These are phyloP conservation scores for Neurospora sp. DNA, from an alignment of 2,329 filamentous ascomycete species.

Conservation along the genomic window DNA sequence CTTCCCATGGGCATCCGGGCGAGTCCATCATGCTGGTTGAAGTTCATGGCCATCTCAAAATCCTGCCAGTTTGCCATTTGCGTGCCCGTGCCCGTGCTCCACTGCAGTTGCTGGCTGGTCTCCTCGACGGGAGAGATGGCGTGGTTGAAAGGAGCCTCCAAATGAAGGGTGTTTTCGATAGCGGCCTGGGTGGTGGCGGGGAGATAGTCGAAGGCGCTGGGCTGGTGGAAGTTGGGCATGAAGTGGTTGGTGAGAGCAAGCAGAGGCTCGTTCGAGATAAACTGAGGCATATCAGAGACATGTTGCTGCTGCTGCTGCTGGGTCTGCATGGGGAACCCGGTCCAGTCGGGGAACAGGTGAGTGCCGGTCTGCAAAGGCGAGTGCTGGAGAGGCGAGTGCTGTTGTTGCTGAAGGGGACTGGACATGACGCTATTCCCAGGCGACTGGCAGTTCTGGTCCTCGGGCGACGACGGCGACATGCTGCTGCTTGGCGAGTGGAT, in stretches of 20 bases:
- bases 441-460: slow-evolving; percentile 39
- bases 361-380: slow-evolving; percentile 44
- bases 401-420: slow-evolving; percentile 39
- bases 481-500: slow-evolving; percentile 31
- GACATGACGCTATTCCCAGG: slow-evolving; percentile 39
- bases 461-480: slow-evolving; percentile 40
- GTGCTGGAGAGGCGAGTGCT: slow-evolving; percentile 29
- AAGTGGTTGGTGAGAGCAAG: slow-evolving; percentile 44
- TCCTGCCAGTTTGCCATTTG: slow-evolving; percentile 68
- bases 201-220: slow-evolving; percentile 50
- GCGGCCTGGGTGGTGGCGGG: slow-evolving; percentile 53
- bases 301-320: slow-evolving; percentile 13
- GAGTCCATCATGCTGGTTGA: slow-evolving; percentile 31
- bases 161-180: slow-evolving; percentile 48
- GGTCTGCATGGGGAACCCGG: slow-evolving; percentile 32
- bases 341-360: slow-evolving; percentile 48
- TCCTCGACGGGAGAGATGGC: slow-evolving; percentile 48
- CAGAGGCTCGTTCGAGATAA: slow-evolving; percentile 48
- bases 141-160: slow-evolving; percentile 52
- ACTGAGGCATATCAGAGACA: slow-evolving; percentile 39
- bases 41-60: slow-evolving; percentile 55
- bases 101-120: slow-evolving; percentile 45
- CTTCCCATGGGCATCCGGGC: slow-evolving; percentile 39
- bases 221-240: slow-evolving; percentile 37
- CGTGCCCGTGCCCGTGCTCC: slow-evolving; percentile 37